Evolutionary conservation across 352 stramenopile species (phyloP).

Genomic region (Globisporangium viniferum): DNA sequence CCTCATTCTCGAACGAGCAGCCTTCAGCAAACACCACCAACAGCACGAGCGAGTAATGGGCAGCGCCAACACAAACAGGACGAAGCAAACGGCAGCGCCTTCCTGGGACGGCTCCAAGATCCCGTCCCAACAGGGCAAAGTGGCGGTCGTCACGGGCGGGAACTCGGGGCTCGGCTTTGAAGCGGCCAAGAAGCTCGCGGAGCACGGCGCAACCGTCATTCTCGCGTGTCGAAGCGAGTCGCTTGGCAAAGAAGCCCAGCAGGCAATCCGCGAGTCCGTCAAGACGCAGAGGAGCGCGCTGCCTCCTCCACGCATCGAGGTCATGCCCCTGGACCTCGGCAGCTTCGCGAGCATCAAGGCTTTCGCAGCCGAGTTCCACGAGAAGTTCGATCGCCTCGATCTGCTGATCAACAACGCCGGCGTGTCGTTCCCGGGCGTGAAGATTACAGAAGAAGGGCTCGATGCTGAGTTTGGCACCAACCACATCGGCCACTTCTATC

Average conservation of each 20-base stretch:
- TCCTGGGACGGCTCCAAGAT: conserved; percentile 27
- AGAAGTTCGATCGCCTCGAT: conserved; percentile 20
- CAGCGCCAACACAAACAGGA: background rate
- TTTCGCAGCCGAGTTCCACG: conserved; percentile 9
- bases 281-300: conserved; percentile 3
- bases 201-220: conserved; percentile 61
- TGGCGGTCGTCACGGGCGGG: conserved; percentile 80
- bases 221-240: conserved; percentile 67
- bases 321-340: conserved; percentile 23
- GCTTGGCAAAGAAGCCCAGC: conserved; percentile 25
- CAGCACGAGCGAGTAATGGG: background rate
- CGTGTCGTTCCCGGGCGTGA: conserved; percentile 8
- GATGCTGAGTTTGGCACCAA: conserved; percentile 47
- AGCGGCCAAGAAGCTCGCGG: conserved; percentile 52
- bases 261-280: conserved; percentile 19
- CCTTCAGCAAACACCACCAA: background rate
- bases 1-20: background rate
- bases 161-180: conserved; percentile 85
- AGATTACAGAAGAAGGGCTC: conserved; percentile 21
- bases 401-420: conserved; percentile 35
- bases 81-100: no score
- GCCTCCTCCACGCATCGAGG: conserved; percentile 10
- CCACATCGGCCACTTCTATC: conserved; percentile 47
- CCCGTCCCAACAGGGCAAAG: conserved; percentile 35
- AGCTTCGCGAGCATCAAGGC: conserved; percentile 18